phyloP scores from a whole-genome alignment of 768 basidiomycete genomes.

The Lentinula aciculospora region DNA sequence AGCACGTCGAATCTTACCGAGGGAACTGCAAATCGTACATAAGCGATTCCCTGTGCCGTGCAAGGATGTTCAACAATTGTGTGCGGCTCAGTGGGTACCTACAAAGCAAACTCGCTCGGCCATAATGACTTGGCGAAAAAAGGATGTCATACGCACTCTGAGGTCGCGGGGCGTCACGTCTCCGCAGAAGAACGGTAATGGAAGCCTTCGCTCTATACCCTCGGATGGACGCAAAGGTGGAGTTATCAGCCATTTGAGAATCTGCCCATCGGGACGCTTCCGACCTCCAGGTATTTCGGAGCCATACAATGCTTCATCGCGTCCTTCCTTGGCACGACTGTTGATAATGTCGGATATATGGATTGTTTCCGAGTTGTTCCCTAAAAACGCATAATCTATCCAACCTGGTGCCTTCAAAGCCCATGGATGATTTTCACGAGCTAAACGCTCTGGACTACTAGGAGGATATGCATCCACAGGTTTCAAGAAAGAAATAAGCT shows the following conservation, averaged over 20 bases:
- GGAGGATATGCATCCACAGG: slow-evolving; percentile 49
- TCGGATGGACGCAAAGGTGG: slow-evolving; percentile 21
- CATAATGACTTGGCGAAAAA: not conserved
- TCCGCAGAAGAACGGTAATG: slow-evolving; percentile 68
- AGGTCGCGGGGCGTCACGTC: slow-evolving; percentile 58
- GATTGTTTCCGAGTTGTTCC: slow-evolving; percentile 33
- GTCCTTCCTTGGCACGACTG: slow-evolving; percentile 34
- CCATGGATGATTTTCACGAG: slow-evolving; percentile 49
- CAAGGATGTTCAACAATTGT: slow-evolving; percentile 47
- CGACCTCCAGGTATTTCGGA: slow-evolving; percentile 50
- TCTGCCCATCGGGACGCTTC: slow-evolving; percentile 45
- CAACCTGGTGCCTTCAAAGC: slow-evolving; percentile 50
- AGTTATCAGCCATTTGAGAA: slow-evolving; percentile 55
- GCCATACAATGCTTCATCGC: slow-evolving; percentile 34
- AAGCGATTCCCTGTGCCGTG: slow-evolving; percentile 41
- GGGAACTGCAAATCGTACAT: slow-evolving; percentile 38
- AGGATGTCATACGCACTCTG: slow-evolving; percentile 39
- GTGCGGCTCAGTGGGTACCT: slow-evolving; percentile 47
- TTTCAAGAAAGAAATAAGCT: slow-evolving; percentile 63
- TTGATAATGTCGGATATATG: slow-evolving; percentile 53
- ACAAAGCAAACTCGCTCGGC: not conserved
- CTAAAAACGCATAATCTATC: slow-evolving; percentile 64
- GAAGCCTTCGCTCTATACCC: slow-evolving; percentile 18
- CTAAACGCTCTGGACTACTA: slow-evolving; percentile 34
- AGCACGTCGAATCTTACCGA: slow-evolving; percentile 21